phyloP scores from a whole-genome alignment of 2,329 filamentous ascomycete species.

The Plenodomus lindquistii region DNA sequence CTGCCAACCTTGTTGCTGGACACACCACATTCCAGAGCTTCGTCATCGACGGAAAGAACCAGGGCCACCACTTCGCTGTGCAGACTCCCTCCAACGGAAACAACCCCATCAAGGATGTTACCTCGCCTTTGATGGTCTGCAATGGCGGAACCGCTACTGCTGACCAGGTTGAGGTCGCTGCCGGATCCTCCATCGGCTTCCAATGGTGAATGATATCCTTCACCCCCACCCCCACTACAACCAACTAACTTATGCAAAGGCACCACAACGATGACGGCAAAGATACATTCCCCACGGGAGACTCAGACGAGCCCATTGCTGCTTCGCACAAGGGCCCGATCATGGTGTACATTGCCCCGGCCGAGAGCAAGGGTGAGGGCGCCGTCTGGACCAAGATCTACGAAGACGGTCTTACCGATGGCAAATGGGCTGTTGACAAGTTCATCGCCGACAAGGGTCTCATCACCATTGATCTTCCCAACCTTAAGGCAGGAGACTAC shows the following conservation, averaged over 20 bases:
- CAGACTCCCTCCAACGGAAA: slow-evolving; percentile 50
- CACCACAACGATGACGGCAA: slow-evolving; percentile 50
- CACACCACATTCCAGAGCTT: slow-evolving; percentile 47
- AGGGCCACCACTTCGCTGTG: slow-evolving; percentile 45
- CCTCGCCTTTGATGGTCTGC: slow-evolving; percentile 41
- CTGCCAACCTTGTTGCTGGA: slow-evolving; percentile 37
- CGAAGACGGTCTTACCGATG: slow-evolving; percentile 41
- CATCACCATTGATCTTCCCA: slow-evolving; percentile 45
- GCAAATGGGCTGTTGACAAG: slow-evolving; percentile 46
- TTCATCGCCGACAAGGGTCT: slow-evolving; percentile 47
- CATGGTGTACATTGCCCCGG: slow-evolving; percentile 56
- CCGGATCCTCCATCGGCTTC: slow-evolving; percentile 50
- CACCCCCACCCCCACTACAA: not conserved
- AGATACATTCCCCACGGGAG: slow-evolving; percentile 24
- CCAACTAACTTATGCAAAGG: not conserved
- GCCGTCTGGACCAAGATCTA: slow-evolving; percentile 55
- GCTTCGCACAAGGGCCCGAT: slow-evolving; percentile 57
- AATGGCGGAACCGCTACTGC: slow-evolving; percentile 38
- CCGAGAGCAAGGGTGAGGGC: slow-evolving; percentile 49
- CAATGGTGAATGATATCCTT: slow-evolving; percentile 46
- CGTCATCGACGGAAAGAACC: slow-evolving; percentile 47
- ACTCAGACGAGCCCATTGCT: slow-evolving; percentile 57
- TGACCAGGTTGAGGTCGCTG: slow-evolving; percentile 52
- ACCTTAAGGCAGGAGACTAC: slow-evolving; percentile 45
- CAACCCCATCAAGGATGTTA: slow-evolving; percentile 44